Base-by-base conservation (phyloP, 2,329 filamentous ascomycete genomes). In the Colletotrichum sp. region DNA sequence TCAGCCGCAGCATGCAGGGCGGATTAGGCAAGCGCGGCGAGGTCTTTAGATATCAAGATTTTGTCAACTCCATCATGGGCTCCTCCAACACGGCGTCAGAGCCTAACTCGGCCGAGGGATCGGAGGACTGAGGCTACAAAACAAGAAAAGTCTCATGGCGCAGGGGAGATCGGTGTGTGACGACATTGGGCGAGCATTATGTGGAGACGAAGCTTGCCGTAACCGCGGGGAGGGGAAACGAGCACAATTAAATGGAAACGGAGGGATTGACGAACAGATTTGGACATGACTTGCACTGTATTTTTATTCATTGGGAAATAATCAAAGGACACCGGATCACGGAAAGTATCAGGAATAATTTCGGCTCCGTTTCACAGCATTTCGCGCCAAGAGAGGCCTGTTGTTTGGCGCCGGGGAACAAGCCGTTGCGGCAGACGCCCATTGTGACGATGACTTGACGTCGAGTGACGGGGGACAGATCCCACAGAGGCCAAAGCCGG, bases 21-120 rank as follows among this genome's bases (percentile, higher is more conserved):
- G 85, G 91, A 77, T 78, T 93, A 81, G 85, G 89, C 73, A 94
- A 93, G 82, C 90, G 94, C 77, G 95, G 95, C 1, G 96, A 99
- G 76, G 96, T 99, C 1, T 99, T 99, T 85, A 92, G 93, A 81
- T 99, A 99, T 83, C 92, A 95, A 77, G 97, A 99, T 75, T 99
- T 99, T 86, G 95, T 99, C 78, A 91, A 89, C 78, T 93, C 91
- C 30, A 87, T 95, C 66, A 89, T 91, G 79, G 92, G 93, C 4
- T 88, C 44, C n/a, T 49, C 90, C 12, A 90, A 85, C 55, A 72
- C 83, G 69, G 85, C 83, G 32, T 81, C 84, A 5, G 86, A 86
- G 63, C 78, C 77, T 44, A 69, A 72, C 30, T 77, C 77, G 62
- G 76, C 72, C 75, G 81, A 85, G 36, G 79, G 79, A 25, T 76